These are phyloP conservation scores for Hanseniaspora mollemarum DNA, from an alignment of 805 yeast species.

Conservation along the genomic window DNA sequence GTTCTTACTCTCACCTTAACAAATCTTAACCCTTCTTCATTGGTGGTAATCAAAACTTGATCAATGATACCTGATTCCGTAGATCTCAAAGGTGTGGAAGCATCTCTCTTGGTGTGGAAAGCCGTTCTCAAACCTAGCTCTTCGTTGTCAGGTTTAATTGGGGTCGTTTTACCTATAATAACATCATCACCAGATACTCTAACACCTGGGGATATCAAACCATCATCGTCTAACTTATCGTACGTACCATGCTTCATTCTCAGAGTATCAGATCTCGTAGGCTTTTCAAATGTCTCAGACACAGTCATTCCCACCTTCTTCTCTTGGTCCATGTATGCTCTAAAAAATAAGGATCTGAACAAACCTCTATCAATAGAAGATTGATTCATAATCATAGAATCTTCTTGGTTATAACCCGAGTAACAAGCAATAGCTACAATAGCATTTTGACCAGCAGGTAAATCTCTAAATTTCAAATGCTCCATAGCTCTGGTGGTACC, in stretches of 20 bases:
- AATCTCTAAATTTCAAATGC: slow-evolving; percentile 87
- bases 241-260: slow-evolving; percentile 96
- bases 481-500: slow-evolving; percentile 99
- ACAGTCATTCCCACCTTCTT: slow-evolving; percentile 97
- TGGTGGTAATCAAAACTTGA: slow-evolving; percentile 91
- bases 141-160: slow-evolving; percentile 97
- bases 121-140: slow-evolving; percentile 98
- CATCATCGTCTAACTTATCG: slow-evolving; percentile 96
- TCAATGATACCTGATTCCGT: slow-evolving; percentile 98
- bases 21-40: slow-evolving; percentile 94
- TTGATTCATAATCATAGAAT: slow-evolving; percentile 99
- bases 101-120: slow-evolving; percentile 96
- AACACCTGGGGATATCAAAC: slow-evolving; percentile 94
- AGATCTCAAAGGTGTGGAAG: slow-evolving; percentile 90
- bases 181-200: slow-evolving; percentile 98
- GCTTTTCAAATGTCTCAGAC: slow-evolving; percentile 95
- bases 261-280: slow-evolving; percentile 85
- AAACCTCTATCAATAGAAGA: slow-evolving; percentile 93
- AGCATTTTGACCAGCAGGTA: slow-evolving; percentile 98
- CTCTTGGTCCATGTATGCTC: slow-evolving; percentile 98
- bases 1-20: slow-evolving; percentile 99
- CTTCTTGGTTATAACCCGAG: slow-evolving; percentile 98
- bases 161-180: slow-evolving; percentile 96
- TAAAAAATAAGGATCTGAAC: slow-evolving; percentile 87
- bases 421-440: slow-evolving; percentile 96